Base-by-base conservation (phyloP, 116 monocot species). In the Phalaenopsis hybrid region DNA sequence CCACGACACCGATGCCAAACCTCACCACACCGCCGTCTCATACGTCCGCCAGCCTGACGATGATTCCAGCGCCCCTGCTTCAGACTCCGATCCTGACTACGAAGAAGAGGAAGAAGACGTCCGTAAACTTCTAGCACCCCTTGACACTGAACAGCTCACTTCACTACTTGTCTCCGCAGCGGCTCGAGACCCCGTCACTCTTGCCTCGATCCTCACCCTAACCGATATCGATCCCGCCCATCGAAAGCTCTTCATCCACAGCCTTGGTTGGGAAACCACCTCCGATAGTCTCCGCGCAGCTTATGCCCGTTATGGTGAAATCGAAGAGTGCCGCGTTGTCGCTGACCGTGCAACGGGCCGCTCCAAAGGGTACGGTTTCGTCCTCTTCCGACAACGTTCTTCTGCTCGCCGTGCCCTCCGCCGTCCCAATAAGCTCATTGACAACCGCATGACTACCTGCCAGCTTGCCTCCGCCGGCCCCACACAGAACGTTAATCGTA, bases 311-410 rank as follows among this genome's bases (percentile, higher is more conserved):
- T 82, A 63, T 67, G 76, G 82, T 1, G 58, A 46, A 23, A 82
- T 77, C 63, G 92, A 96, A 6, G 96, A 96, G 72, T 90, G 90
- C 84, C 87, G 88, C 67, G 88, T 96, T 75, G 85, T 92, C 43
- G 48, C 77, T 17, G 96, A 96, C 37, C 86, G 86, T 33, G 28
- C 46, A 13, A 81, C 90, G 17, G 96, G 94, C 41, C 83, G 88
- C 37, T 92, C 92, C 79, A 96, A 94, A 77, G 96, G 96, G 43
- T 96, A 92, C 41, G 96, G 96, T 6, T 96, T 96, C 76, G 79
- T 96, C 25, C 89, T 92, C 52, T 96, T 94, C 85, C 87, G 87
- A 44, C 82, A 87, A 49, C 85, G 92, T 44, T 44, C 51, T 21
- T 82, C 86, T 4, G 92, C 96, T 10, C 82, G 80, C 4, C 79